Base-by-base conservation (phyloP, 2,329 filamentous ascomycete species). In the Lachnellula cervina region DNA sequence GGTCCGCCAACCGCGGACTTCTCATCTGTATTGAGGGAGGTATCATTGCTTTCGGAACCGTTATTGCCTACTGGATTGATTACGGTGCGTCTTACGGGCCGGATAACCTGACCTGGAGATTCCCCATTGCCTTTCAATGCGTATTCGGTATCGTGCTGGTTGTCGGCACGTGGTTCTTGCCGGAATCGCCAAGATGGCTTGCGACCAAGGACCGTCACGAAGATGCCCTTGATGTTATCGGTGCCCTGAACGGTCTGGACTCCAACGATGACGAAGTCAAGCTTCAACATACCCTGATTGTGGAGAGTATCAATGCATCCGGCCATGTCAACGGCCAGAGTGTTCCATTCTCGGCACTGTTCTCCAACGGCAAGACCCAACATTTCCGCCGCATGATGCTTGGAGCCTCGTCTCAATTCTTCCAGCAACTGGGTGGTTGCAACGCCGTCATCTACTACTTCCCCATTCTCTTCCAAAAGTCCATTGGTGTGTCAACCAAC, bases 1-100 rank as follows among this genome's bases (percentile, higher is more conserved):
- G 66, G 2, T 62, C 76, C 1, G 68, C 72, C 25, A 75, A 76
- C 45, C 73, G 79, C 34, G 80, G 79, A 34, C 70, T 72, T 50
- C 68, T 73, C 23, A 76, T 82, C 42, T 78, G 77, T 19, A 76
- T 79, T 2, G 81, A 84, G 63, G 81, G 80, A 42, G 79, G 80
- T 5, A 57, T 83, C n/a, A 82, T 84, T 61, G 81, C 80, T 0
- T 75, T 76, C 38, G 74, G 74, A 4, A 77, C 95, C 69, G 86
- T 97, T 59, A 90, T 90, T 52, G 97, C 93, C 64, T 93, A 97
- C 37, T 99, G 94, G 94, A 92, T 97, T 40, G 94, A 97, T 72
- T 97, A 97, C 73, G 92, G 94, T 67, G 96, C 91, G 73, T 92
- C 88, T 51, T 97, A 81, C 70, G 96, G 97, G 67, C 74, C 89